Evolutionary conservation across 768 basidiomycete genomes (phyloP), one percentile per base, ranked within the genome.

Genomic region (Leccinum subgranulosum): DNA sequence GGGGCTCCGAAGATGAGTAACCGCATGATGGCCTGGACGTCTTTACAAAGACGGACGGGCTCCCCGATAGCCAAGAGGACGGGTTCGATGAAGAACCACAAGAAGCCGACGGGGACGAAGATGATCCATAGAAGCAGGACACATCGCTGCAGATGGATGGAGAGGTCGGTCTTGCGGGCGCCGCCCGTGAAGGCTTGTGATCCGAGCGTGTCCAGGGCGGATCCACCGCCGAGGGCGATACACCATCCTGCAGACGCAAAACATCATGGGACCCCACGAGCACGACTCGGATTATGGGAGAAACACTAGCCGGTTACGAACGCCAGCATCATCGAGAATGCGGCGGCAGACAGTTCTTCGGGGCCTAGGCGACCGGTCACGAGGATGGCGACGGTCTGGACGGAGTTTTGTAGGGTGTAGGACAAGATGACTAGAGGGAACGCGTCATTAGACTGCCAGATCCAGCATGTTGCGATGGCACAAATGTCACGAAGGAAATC

Each of bases 161-260:
- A 87, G 9, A 92, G 76, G 63, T 87, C 87, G 7, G 85, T 81
- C n/a, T 78, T 76, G 51, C 68, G 76, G 56, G 64, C 73, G 33
- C 84, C 81, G 25, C 85, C 86, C 12, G 87, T 90, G 72, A 85
- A 92, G 1, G 89, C 82, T 64, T 88, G 86, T 1, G 89, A 90
- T 41, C 88, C 88, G 55, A 90, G 76, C 0, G 90, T 91, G 67
- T 90, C 88, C 34, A 90, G 77, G 8, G 86, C 87, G 3, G 87
- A 88, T 0, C 87, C 86, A n/a, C 88, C 88, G 14, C 88, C 88
- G 19, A 90, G 78, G 11, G 87, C 88, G 55, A 90, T 77, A 65
- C 83, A 84, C 87, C 88, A 90, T 41, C 88, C 88, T 90, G 70
- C 64, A 57, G 51, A 60, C 29, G 57, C 54, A 57, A 60, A 66